Evolutionary conservation across 2,329 filamentous ascomycete genomes (phyloP).

Genomic region (Ophiocordyceps polyrhachis-furcata): DNA sequence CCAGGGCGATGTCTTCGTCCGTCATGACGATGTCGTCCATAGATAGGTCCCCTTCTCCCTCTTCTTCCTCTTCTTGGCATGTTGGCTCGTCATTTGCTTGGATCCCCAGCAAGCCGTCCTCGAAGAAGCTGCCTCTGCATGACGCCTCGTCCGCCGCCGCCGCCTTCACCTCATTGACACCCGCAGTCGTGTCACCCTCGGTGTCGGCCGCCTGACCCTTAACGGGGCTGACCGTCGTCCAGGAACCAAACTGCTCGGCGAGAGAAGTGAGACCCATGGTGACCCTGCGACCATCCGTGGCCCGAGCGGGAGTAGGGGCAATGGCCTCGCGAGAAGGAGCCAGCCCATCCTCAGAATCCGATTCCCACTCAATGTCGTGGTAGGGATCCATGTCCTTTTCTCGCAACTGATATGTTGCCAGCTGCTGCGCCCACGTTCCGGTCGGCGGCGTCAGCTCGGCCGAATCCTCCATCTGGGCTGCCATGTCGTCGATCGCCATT

Average conservation of each 20-base stretch:
- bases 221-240: slow-evolving; percentile 38
- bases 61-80: slow-evolving; percentile 3
- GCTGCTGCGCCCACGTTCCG: neutral
- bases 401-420: slow-evolving; percentile 19
- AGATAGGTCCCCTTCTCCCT: slow-evolving; percentile 9
- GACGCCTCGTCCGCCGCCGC: slow-evolving; percentile 12
- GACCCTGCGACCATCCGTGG: slow-evolving; percentile 7
- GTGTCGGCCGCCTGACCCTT: slow-evolving; percentile 3
- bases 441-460: slow-evolving; percentile 1
- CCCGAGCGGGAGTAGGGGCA: slow-evolving; percentile 23
- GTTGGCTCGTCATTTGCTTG: slow-evolving; percentile 8
- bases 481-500: slow-evolving; percentile 9
- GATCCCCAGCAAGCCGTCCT: slow-evolving; percentile 34
- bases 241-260: slow-evolving; percentile 39
- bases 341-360: slow-evolving; percentile 36
- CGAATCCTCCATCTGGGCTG: slow-evolving; percentile 3
- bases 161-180: neutral
- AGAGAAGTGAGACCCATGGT: slow-evolving; percentile 42
- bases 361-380: slow-evolving; percentile 25
- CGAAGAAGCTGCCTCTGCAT: slow-evolving; percentile 34
- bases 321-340: slow-evolving; percentile 10
- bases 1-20: slow-evolving; percentile 37
- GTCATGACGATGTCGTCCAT: slow-evolving; percentile 29
- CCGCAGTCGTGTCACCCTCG: neutral
- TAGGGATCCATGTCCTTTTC: slow-evolving; percentile 27